Base-by-base conservation (phyloP, 176 grass and related monocot species). In the Eremochloa ophiuroides region DNA sequence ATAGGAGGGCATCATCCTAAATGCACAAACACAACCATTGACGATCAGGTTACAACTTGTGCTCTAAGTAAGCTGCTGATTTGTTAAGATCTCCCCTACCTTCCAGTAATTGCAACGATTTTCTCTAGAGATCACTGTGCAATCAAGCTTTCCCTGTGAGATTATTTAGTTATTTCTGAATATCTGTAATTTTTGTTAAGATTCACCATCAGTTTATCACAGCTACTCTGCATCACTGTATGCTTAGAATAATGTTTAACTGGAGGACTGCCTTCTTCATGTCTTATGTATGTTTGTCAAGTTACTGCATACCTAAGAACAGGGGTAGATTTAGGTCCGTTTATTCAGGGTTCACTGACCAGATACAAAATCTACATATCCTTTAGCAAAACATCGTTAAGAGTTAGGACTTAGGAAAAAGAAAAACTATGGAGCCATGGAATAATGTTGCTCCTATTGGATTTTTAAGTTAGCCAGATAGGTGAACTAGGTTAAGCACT, bases 1-100 rank as follows among this genome's bases (percentile, higher is more conserved):
- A 87, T 92, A 88, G 85, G 86, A 66, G 81, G 75, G 80, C 20
- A 23, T 62, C 39, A 83, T 73, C 44, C 78, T 91, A 81, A 88
- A 69, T 29, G 61, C 42, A 56, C n/a, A 59, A 73, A 77, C 62
- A 72, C 16, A 31, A 77, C 39, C 84, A 31, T 81, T 25, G 41
- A 77, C 77, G 71, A 51, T 73, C 73, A 73, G 63, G 62, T 87
- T 76, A 18, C 73, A 77, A 13, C 15, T 76, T 60, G 1, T 78
- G 74, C 29, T 62, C 35, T 71, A 23, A 47, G 62, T 22, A 84
- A 69, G 73, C 44, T 71, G 56, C 63, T 56, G 51, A 81, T 70
- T 76, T 27, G 39, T 42, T 71, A 47, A 6, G 40, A 40, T 60
- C 69, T 14, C 27, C 8, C 74, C 34, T 34, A 17, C 33, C 64